Conservation (phyloP, 768 basidiomycete genomes). For the Austroboletus festivus region DNA sequence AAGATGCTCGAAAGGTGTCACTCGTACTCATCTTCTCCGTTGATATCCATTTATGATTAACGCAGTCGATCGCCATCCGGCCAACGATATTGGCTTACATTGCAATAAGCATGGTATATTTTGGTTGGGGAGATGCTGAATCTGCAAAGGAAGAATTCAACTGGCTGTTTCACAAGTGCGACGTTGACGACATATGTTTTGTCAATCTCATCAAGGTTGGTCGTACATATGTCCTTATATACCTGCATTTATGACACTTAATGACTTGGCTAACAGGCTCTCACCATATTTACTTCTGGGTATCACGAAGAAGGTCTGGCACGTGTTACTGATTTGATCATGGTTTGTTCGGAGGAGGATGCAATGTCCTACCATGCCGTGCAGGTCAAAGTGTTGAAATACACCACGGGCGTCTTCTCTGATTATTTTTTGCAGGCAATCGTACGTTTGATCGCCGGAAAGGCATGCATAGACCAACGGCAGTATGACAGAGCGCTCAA, state of each 20-base stretch:
- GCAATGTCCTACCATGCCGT: neutral
- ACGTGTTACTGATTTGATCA: neutral
- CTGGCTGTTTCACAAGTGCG: neutral
- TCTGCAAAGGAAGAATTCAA: neutral
- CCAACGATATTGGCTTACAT: neutral
- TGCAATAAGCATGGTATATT: neutral
- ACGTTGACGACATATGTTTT: neutral
- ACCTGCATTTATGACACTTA: neutral
- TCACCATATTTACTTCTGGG: neutral
- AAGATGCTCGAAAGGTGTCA: neutral
- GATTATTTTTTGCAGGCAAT: neutral
- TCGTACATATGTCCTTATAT: neutral
- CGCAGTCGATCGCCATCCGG: neutral
- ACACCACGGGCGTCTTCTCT: neutral
- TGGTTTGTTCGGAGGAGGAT: neutral
- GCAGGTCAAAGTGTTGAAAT: neutral
- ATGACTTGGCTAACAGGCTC: neutral
- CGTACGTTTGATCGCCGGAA: neutral
- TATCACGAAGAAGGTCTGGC: neutral
- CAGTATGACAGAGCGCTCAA: neutral
- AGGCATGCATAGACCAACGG: neutral
- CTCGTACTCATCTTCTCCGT: neutral
- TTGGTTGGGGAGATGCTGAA: neutral
- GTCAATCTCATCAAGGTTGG: neutral
- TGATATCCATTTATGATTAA: neutral